phyloP scores from a whole-genome alignment of 2,329 filamentous ascomycete genomes.

The Phialophora chinensis region DNA sequence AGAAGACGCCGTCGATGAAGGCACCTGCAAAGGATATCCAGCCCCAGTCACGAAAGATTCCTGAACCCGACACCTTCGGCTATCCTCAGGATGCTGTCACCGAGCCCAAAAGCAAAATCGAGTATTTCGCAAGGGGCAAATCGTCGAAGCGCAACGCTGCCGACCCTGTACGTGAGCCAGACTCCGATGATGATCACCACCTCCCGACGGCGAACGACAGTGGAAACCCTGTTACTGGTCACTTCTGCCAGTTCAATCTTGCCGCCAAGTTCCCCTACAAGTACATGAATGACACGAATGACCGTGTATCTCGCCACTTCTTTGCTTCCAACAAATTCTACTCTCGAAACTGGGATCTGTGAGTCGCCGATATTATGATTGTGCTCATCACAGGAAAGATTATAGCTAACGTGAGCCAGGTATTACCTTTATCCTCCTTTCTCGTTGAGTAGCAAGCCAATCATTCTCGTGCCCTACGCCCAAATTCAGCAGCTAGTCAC shows the following conservation, averaged over 20 bases:
- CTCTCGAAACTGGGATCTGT: slow-evolving; percentile 76
- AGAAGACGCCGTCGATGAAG: slow-evolving; percentile 33
- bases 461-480: slow-evolving; percentile 69
- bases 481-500: slow-evolving; percentile 71
- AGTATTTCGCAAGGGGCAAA: slow-evolving; percentile 25
- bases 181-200: slow-evolving; percentile 18
- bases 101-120: slow-evolving; percentile 4
- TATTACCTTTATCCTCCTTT: slow-evolving; percentile 69
- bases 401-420: slow-evolving; percentile 48
- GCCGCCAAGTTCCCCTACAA: slow-evolving; percentile 53
- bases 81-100: background rate
- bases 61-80: background rate
- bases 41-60: slow-evolving; percentile 4
- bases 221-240: slow-evolving; percentile 34
- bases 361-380: slow-evolving; percentile 49
- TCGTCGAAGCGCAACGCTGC: slow-evolving; percentile 8
- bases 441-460: slow-evolving; percentile 56
- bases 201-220: slow-evolving; percentile 24
- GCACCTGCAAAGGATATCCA: slow-evolving; percentile 2
- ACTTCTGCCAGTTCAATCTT: slow-evolving; percentile 50
- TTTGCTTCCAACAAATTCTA: slow-evolving; percentile 55
- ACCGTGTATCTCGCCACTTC: slow-evolving; percentile 47
- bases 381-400: background rate
- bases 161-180: background rate
- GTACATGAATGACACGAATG: slow-evolving; percentile 45